Conservation (phyloP, 805 yeast genomes). For the Candida silvicultrix region DNA sequence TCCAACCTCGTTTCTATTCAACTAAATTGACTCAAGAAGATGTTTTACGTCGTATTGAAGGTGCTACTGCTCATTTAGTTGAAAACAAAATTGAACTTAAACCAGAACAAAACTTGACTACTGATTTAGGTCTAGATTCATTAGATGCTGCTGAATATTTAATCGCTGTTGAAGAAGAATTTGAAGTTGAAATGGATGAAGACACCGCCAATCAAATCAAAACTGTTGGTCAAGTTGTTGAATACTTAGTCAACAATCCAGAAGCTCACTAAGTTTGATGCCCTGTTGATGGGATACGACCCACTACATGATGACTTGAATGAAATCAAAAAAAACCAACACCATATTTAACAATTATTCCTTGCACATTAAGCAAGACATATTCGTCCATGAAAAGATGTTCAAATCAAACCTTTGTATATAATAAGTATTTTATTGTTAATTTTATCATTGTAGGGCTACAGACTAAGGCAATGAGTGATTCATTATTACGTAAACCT, state of each 20-base stretch:
- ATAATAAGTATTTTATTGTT: not conserved
- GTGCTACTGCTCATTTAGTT: conserved; percentile 64
- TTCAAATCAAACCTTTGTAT: not conserved
- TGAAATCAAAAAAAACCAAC: not conserved
- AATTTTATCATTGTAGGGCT: no score
- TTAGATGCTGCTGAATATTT: conserved; percentile 93
- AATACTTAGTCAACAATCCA: conserved; percentile 71
- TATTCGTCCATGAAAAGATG: not conserved
- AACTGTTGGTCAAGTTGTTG: conserved; percentile 90
- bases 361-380: no score
- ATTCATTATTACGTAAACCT: no score
- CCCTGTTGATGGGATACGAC: not conserved
- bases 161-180: conserved; percentile 93
- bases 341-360: not conserved
- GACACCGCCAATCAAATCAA: conserved; percentile 83
- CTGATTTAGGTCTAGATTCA: conserved; percentile 84
- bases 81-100: conserved; percentile 44
- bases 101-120: conserved; percentile 30
- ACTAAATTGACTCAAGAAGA: conserved; percentile 69
- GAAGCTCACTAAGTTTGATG: conserved; percentile 26
- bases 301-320: not conserved
- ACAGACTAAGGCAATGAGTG: no score
- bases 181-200: conserved; percentile 78
- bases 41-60: conserved; percentile 74
- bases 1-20: conserved; percentile 38